These are phyloP conservation scores for Xanthoconium purpureum DNA, from an alignment of 768 basidiomycete genomes.

Conservation along the genomic window DNA sequence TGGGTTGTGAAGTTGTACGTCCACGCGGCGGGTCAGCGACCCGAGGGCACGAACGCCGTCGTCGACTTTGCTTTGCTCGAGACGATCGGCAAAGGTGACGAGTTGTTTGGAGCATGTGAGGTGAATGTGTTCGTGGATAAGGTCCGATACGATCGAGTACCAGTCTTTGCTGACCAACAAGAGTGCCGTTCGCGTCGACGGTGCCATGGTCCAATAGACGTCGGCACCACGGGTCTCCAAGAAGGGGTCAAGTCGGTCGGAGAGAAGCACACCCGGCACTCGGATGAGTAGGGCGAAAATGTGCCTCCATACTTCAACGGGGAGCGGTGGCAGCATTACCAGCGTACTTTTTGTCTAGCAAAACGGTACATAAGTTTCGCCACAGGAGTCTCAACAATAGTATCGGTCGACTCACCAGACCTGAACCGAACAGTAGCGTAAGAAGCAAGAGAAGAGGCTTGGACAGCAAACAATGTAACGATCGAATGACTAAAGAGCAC, in stretches of 20 bases:
- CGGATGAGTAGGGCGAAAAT: conserved; percentile 37
- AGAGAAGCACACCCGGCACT: conserved; percentile 31
- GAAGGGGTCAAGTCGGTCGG: conserved; percentile 42
- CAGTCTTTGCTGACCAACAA: conserved; percentile 39
- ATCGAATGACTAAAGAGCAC: neutral
- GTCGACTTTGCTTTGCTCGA: conserved; percentile 29
- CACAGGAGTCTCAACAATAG: neutral
- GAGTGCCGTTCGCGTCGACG: conserved; percentile 30
- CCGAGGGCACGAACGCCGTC: conserved; percentile 33
- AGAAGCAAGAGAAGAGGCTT: neutral
- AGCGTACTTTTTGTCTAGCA: neutral
- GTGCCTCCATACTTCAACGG: conserved; percentile 41
- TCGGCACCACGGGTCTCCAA: conserved; percentile 31
- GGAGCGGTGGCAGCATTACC: conserved; percentile 27
- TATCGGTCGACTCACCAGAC: neutral
- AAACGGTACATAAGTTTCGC: neutral
- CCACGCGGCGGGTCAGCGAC: conserved; percentile 40
- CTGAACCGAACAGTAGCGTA: neutral
- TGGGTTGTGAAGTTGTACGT: conserved; percentile 37
- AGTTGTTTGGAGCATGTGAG: conserved; percentile 38
- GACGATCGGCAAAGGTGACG: conserved; percentile 30
- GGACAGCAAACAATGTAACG: neutral
- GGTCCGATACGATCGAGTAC: conserved; percentile 36
- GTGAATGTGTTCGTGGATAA: conserved; percentile 40
- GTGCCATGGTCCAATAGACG: conserved; percentile 29